Conservation (phyloP, 2,329 filamentous ascomycete genomes). For the Ophiostoma sp. region DNA sequence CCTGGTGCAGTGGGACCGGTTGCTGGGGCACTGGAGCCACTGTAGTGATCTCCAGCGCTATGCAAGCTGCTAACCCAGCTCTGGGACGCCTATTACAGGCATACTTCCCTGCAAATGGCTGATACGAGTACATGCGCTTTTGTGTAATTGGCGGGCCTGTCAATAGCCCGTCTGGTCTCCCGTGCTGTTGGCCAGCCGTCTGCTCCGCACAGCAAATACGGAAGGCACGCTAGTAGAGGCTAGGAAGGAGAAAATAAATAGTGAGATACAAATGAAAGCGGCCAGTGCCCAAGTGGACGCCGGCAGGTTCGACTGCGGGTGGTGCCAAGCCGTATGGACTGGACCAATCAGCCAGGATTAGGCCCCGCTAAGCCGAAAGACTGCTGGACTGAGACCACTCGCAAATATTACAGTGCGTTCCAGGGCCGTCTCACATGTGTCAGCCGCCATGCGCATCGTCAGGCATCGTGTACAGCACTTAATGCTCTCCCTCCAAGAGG, state of each 20-base stretch:
- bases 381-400: neutral
- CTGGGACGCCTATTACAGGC: constrained; percentile 3
- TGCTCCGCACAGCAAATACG: neutral
- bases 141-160: constrained; percentile 6
- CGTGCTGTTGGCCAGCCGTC: neutral
- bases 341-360: neutral
- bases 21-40: neutral
- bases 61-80: neutral
- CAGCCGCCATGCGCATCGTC: neutral
- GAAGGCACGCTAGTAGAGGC: neutral
- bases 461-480: neutral
- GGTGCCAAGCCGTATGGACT: neutral
- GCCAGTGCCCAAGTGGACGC: neutral
- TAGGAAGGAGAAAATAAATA: neutral
- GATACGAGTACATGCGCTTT: neutral
- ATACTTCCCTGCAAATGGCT: neutral
- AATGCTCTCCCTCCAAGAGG: neutral
- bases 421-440: too few relatives aligned
- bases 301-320: neutral
- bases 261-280: neutral
- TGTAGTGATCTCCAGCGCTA: neutral
- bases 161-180: neutral
- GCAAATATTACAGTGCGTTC: neutral
- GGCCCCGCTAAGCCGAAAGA: neutral
- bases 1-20: neutral